Evolutionary conservation across 1,284 basidiomycete genomes (phyloP), one percentile per base, ranked within the genome.

Genomic region (Fomitopsis schrenkii): DNA sequence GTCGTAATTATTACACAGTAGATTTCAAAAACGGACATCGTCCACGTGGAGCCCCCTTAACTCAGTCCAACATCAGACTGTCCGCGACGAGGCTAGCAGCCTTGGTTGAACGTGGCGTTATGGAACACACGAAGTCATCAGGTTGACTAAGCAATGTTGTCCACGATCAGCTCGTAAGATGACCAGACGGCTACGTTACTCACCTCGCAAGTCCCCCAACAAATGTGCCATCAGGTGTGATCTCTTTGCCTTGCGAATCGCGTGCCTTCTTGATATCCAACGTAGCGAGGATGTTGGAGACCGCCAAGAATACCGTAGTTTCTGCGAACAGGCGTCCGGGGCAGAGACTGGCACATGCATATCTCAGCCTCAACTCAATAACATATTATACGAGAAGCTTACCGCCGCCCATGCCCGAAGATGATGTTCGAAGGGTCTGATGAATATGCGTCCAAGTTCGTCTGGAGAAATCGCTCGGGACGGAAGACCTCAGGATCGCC

Each of bases 271-370:
- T 22, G 30, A 60, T 56, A 28, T 60, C 38, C 44, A 60, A 22
- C 22, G 59, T 60, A 2, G 59, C 59, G 4, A 56, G 14, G 0
- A 60, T 55, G 44, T 50, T 60, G 0, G 55, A 30, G 9, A 56
- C 26, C 3, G 19, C 48, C 15, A 60, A 28, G 26, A 54, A 60
- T 0, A 56, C 6, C 8, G 28, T 38, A 3, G 54, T 38, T 35
- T 60, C 54, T 26, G 59, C 59, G n/a, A 60, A 50, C 15, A 54
- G 35, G 7, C 52, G 52, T 19, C 52, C 52, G 1, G 52, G 52
- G n/a, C 52, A 54, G 28, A 38, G 5, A 15, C 52, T 54, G 12
- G n/a, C n/a, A n/a, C 30, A 33, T 33, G 5, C 30, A 8, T 33
- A 33, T 8, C 8, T 33, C 30, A 33, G 30, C 30, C 22, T 33